These are phyloP conservation scores for Xylaria longipes DNA, from an alignment of 495 filamentous ascomycete genomes.

Conservation along the genomic window DNA sequence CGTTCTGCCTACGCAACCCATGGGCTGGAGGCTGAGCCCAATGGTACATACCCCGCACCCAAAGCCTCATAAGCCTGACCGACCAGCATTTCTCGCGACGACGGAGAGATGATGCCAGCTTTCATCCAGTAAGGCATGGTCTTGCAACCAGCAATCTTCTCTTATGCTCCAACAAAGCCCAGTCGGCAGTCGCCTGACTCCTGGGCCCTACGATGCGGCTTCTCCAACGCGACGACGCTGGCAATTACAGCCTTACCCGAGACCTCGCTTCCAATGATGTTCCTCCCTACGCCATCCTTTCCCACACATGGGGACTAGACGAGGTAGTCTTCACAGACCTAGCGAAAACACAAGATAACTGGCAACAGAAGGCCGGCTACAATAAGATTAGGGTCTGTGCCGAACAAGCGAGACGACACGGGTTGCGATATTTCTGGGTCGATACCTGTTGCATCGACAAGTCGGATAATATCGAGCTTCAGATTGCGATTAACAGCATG, in stretches of 20 bases:
- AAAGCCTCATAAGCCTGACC: neutral
- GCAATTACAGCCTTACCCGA: slow-evolving; percentile 3
- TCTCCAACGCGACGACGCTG: neutral
- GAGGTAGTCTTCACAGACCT: slow-evolving; percentile 39
- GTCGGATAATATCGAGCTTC: slow-evolving; percentile 11
- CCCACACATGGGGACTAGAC: slow-evolving; percentile 43
- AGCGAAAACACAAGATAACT: slow-evolving; percentile 30
- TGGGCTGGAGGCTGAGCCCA: neutral
- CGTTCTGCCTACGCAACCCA: neutral
- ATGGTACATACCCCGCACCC: neutral
- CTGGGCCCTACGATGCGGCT: neutral
- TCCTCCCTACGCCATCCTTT: slow-evolving; percentile 40
- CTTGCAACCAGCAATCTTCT: neutral
- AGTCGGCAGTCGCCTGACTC: neutral
- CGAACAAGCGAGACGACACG: slow-evolving; percentile 17
- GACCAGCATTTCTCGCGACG: neutral
- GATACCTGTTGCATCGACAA: slow-evolving; percentile 22
- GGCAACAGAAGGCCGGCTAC: slow-evolving; percentile 28
- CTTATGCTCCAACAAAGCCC: neutral
- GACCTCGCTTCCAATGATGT: neutral
- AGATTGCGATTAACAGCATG: slow-evolving; percentile 46
- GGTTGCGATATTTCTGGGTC: slow-evolving; percentile 27
- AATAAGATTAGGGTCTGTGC: slow-evolving; percentile 23
- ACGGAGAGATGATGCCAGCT: slow-evolving; percentile 13
- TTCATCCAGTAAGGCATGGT: neutral